Base-by-base conservation (phyloP, 371 early-diverging fungal species). In the Cokeromyces recurvatus region DNA sequence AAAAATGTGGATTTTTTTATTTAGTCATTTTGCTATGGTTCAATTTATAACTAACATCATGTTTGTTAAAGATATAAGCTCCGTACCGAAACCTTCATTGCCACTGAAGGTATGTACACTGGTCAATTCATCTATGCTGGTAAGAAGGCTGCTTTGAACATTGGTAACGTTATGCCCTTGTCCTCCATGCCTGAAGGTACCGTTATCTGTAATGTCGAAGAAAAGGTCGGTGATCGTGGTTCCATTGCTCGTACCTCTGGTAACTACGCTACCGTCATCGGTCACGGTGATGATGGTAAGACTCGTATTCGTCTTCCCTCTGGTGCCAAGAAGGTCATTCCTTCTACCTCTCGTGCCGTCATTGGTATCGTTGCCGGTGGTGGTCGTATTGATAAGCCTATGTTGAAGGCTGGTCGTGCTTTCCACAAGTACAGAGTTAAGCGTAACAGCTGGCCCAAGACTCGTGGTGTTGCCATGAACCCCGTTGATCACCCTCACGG, bases 401-500 rank as follows among this genome's bases (percentile, higher is more conserved):
- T 99, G 66, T 89, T 99, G 66, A 99, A 99, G 90, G 99, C 99
- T 62, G 97, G 98, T 77, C 92, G 94, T 81, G 98, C 99, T 55
- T 91, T 88, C 87, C 94, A 92, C 90, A 92, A 94, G 84, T 91
- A 87, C 85, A 92, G 90, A 71, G 96, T 92, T 72, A 97, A 97
- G 90, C 90, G 97, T 67, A 96, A 96, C 92, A 81, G 82, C 66
- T 99, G 98, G 97, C 99, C 99, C 73, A 91, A 88, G 78, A 98
- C 98, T 68, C 90, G 98, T 87, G 96, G 98, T 94, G 98, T 98
- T 77, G 98, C 97, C 70, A 98, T 98, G 98, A 98, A 98, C 84
- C 98, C 98, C 55, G 97, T 96, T 32, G 97, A 96, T 79, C 84
- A 83, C 71, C 80, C 81, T 66, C 81, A 81, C 76, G 81, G 79